Conservation (phyloP, 1,284 basidiomycete genomes). For the Coniferiporia weirii region DNA sequence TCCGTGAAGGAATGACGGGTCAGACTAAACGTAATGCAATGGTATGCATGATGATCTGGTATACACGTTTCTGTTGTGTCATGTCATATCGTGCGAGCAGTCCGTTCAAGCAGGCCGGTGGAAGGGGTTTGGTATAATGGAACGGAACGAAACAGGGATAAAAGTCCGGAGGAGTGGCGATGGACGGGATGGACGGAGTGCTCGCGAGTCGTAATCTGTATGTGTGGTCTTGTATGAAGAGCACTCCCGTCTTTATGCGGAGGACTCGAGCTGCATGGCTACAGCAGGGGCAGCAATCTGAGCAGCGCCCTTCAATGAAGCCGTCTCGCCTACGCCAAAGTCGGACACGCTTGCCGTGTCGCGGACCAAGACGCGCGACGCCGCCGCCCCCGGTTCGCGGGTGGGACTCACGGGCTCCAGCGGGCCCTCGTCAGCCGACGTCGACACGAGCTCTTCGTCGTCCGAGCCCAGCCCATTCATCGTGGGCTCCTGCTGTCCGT, state of each 20-base stretch:
- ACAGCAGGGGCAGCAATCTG: background rate
- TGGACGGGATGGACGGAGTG: background rate
- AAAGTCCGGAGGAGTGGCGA: background rate
- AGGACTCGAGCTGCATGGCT: background rate
- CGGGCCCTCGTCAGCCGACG: slow-evolving; percentile 5
- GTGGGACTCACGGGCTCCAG: slow-evolving; percentile 8
- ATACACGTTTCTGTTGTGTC: background rate
- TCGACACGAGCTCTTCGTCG: slow-evolving; percentile 1
- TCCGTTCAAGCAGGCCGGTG: background rate
- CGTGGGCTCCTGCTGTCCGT: slow-evolving; percentile 14
- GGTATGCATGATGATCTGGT: background rate
- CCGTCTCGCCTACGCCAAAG: background rate
- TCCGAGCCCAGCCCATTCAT: slow-evolving; percentile 15
- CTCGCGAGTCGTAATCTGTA: background rate
- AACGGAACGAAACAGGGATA: background rate
- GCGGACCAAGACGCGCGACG: background rate
- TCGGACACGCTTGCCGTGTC: slow-evolving; percentile 1
- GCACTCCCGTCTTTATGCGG: background rate
- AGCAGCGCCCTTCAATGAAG: background rate
- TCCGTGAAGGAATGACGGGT: background rate
- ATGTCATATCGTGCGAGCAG: background rate
- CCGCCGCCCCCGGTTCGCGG: background rate
- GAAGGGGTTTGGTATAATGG: background rate
- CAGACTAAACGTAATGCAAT: background rate
- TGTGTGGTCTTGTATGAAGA: background rate